phyloP scores from a whole-genome alignment of 2,329 filamentous ascomycete genomes.

The Dryadomyces quercus-mongolicae region DNA sequence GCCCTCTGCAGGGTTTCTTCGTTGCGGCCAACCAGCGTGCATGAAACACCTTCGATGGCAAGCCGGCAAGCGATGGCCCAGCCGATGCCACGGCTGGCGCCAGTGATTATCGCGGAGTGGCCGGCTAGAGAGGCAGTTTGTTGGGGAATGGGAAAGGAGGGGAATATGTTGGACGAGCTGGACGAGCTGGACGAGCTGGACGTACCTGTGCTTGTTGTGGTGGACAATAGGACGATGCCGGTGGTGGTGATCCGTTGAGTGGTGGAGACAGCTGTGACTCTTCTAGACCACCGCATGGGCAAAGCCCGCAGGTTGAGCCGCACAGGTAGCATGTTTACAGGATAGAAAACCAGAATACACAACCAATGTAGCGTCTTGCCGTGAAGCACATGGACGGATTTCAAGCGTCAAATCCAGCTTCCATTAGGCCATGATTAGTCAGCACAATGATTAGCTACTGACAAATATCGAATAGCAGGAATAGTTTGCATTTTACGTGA shows the following conservation, averaged over 20 bases:
- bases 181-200: neutral
- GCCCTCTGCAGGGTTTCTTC: constrained; percentile 29
- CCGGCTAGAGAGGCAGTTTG: neutral
- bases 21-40: constrained; percentile 50
- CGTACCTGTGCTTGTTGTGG: neutral
- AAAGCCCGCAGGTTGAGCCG: neutral
- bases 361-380: neutral
- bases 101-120: constrained; percentile 45
- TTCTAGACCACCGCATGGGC: neutral
- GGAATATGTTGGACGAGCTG: neutral
- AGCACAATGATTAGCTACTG: neutral
- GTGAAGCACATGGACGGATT: neutral
- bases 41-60: constrained; percentile 44
- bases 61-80: constrained; percentile 55
- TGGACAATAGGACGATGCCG: neutral
- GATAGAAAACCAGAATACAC: no score
- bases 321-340: neutral
- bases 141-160: neutral
- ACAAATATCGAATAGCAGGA: no score
- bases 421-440: neutral
- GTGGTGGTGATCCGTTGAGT: neutral
- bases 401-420: neutral
- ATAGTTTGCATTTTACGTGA: no score
- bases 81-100: constrained; percentile 60
- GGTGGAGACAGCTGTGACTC: neutral